Evolutionary conservation across 257 asterid genomes (phyloP).

Genomic region (Solanum megistacrolobum): DNA sequence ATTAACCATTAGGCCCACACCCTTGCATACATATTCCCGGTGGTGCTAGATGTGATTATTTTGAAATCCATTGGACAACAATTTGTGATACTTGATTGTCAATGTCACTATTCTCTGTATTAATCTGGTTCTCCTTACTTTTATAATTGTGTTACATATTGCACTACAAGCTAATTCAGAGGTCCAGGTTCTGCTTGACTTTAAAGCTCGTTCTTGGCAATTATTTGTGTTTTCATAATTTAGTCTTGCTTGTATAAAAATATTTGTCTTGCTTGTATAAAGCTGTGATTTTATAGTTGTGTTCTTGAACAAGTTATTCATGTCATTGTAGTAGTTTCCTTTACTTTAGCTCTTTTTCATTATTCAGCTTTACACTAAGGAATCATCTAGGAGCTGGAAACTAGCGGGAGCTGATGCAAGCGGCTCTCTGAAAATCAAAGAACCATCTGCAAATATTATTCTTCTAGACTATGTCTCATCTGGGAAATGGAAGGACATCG

Average conservation of each 20-base stretch:
- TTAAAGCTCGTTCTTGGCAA: neutral
- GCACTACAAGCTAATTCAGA: neutral
- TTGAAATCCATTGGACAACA: neutral
- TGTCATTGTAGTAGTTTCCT: neutral
- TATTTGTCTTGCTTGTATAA: neutral
- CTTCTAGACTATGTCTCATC: conserved; percentile 79
- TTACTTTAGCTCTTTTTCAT: neutral
- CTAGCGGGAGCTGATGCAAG: conserved; percentile 52
- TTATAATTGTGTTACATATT: neutral
- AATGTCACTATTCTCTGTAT: neutral
- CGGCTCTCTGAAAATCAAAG: conserved; percentile 48
- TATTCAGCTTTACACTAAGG: conserved; percentile 64
- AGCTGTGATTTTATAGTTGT: neutral
- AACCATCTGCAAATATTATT: conserved; percentile 74
- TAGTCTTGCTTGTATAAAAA: neutral
- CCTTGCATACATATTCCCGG: neutral
- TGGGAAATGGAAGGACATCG: conserved; percentile 64
- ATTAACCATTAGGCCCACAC: neutral
- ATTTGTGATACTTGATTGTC: neutral
- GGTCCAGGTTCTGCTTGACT: neutral
- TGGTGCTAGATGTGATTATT: neutral
- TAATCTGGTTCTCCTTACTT: neutral
- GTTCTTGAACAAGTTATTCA: neutral
- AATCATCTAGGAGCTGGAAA: conserved; percentile 86
- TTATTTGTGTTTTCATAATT: neutral